Percentiles rank a stretch among this genome's conserved stretches.
phyloP scores from a whole-genome alignment of 306 rosid species.

The Neltuma alba region DNA sequence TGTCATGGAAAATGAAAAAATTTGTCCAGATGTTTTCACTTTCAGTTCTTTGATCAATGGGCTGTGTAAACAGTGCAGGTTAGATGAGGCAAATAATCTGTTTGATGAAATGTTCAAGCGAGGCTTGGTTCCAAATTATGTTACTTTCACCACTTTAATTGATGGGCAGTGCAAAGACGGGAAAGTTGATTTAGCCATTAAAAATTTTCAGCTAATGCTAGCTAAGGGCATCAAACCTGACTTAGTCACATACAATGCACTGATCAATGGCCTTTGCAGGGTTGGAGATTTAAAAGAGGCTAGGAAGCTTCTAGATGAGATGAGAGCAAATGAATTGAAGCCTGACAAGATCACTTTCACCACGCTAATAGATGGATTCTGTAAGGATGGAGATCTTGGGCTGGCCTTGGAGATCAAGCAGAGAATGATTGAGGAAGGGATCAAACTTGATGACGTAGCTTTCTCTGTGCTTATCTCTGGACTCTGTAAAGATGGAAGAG shows the following conservation, averaged over 20 bases:
- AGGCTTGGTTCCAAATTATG: slow-evolving; percentile 69
- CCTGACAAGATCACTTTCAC: slow-evolving; percentile 86
- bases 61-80: slow-evolving; percentile 61
- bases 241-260: slow-evolving; percentile 65
- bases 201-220: slow-evolving; percentile 67
- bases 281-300: slow-evolving; percentile 70
- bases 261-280: slow-evolving; percentile 83
- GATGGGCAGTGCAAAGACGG: slow-evolving; percentile 75
- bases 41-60: slow-evolving; percentile 71
- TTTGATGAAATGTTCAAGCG: slow-evolving; percentile 72
- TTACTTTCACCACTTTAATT: slow-evolving; percentile 75
- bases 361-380: slow-evolving; percentile 78
- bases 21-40: slow-evolving; percentile 76
- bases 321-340: slow-evolving; percentile 57
- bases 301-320: slow-evolving; percentile 59
- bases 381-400: slow-evolving; percentile 77
- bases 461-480: slow-evolving; percentile 78
- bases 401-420: slow-evolving; percentile 59
- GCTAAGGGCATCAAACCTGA: slow-evolving; percentile 65
- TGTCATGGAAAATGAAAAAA: slow-evolving; percentile 66
- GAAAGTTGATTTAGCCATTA: slow-evolving; percentile 60
- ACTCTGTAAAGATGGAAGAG: slow-evolving; percentile 72
- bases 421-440: slow-evolving; percentile 59
- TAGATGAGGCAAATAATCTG: slow-evolving; percentile 63
- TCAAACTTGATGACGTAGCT: slow-evolving; percentile 76